phyloP scores from a whole-genome alignment of 768 basidiomycete species.

The Agrocybe praecox region DNA sequence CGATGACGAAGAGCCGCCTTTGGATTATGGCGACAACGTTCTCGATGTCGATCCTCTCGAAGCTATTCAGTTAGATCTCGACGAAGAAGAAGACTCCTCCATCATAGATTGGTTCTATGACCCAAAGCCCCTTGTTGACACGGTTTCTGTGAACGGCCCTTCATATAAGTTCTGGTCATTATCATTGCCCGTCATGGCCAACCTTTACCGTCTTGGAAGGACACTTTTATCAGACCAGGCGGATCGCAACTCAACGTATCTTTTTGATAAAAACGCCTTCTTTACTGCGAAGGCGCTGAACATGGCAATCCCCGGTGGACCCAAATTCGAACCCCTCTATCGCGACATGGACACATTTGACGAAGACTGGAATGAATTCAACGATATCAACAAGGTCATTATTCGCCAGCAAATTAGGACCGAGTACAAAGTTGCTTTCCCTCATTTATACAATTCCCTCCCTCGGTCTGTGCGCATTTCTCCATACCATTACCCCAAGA shows the following conservation, averaged over 20 bases:
- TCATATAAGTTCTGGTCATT: constrained; percentile 95
- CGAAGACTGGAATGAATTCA: constrained; percentile 99
- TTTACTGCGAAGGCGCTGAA: constrained; percentile 98
- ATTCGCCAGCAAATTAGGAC: constrained; percentile 98
- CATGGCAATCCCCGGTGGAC: constrained; percentile 97
- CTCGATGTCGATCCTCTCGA: constrained; percentile 97
- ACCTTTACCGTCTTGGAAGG: constrained; percentile 92
- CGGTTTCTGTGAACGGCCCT: constrained; percentile 87
- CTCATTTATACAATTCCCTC: constrained; percentile 97
- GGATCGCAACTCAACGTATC: constrained; percentile 87
- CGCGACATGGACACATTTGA: constrained; percentile 97
- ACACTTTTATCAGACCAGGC: constrained; percentile 93
- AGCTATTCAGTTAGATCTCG: constrained; percentile 95
- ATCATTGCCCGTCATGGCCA: constrained; percentile 93
- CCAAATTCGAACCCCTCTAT: constrained; percentile 97
- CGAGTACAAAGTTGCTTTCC: constrained; percentile 99
- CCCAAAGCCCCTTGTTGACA: constrained; percentile 90
- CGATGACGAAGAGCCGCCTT: constrained; percentile 98
- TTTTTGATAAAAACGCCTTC: constrained; percentile 97
- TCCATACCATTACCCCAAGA: constrained; percentile 92
- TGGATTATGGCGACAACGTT: constrained; percentile 99
- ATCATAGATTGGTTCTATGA: constrained; percentile 99
- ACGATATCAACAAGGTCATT: constrained; percentile 99
- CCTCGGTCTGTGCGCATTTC: constrained; percentile 93
- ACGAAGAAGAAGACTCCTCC: constrained; percentile 87